Percentiles rank a stretch among this genome's conserved stretches.
phyloP scores from a whole-genome alignment of 768 basidiomycete genomes.

The Tylopilus rubrobrunneus region DNA sequence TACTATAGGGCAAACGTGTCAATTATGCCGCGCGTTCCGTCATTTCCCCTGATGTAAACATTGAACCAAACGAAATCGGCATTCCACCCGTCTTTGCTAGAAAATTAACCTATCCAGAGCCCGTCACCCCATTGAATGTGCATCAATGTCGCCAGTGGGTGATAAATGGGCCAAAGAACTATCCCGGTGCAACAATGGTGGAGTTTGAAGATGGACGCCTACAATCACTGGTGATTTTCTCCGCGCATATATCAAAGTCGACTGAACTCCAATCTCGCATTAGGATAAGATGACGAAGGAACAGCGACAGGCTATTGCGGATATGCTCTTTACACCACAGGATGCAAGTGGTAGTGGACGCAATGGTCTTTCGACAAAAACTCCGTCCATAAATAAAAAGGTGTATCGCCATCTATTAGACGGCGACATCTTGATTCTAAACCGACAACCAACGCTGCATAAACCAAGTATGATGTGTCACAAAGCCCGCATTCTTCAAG shows the following conservation, averaged over 20 bases:
- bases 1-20: conserved; percentile 88
- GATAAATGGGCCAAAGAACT: conserved; percentile 81
- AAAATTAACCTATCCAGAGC: conserved; percentile 96
- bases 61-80: conserved; percentile 98
- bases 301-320: conserved; percentile 91
- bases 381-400: conserved; percentile 87
- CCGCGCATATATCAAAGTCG: background rate
- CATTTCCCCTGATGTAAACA: conserved; percentile 98
- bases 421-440: conserved; percentile 93
- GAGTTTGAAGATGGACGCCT: conserved; percentile 93
- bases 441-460: conserved; percentile 97
- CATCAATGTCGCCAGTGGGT: conserved; percentile 85
- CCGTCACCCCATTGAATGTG: conserved; percentile 89
- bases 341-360: conserved; percentile 48
- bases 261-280: conserved; percentile 1
- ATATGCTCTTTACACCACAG: conserved; percentile 90
- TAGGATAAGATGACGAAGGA: conserved; percentile 86
- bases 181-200: conserved; percentile 93
- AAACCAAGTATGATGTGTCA: conserved; percentile 99
- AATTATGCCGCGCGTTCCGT: conserved; percentile 99
- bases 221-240: conserved; percentile 62
- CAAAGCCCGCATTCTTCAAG: conserved; percentile 83
- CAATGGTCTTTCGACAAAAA: conserved; percentile 69
- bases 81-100: conserved; percentile 96
- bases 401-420: conserved; percentile 93